Evolutionary conservation across 108 stramenopile species (phyloP).

Genomic region (Epithemia pelagica): DNA sequence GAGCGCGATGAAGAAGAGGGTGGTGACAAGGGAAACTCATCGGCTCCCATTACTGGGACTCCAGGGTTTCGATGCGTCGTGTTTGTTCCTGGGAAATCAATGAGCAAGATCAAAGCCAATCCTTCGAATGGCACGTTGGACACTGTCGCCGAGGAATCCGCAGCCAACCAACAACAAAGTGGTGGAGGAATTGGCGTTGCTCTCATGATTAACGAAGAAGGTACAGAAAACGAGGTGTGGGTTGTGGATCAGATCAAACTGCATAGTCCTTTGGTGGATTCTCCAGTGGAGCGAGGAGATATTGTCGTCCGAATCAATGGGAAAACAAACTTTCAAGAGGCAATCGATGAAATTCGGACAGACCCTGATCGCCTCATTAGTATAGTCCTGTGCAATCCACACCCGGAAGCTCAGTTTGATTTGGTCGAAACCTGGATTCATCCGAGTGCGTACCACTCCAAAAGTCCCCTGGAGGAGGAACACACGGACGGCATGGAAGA

Average conservation of each 20-base stretch:
- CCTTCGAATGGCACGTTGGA: not conserved
- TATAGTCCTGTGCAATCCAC: not conserved
- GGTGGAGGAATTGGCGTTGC: not conserved
- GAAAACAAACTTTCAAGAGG: not conserved
- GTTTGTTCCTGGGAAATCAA: not conserved
- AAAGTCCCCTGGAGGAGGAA: no score
- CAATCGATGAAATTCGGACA: not conserved
- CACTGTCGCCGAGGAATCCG: not conserved
- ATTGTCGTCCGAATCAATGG: not conserved
- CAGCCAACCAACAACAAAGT: not conserved
- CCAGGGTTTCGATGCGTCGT: not conserved
- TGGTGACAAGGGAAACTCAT: not conserved
- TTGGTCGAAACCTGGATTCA: not conserved
- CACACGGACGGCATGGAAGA: not conserved
- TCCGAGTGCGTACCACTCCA: not conserved
- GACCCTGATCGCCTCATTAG: not conserved
- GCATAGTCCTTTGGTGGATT: not conserved
- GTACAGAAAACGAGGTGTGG: not conserved
- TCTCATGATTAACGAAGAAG: not conserved
- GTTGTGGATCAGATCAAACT: not conserved
- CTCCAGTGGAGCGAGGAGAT: not conserved
- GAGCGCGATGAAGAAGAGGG: not conserved
- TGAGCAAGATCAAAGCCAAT: not conserved
- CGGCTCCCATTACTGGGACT: not conserved
- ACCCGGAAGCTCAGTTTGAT: not conserved